Conservation (phyloP, 768 basidiomycete genomes). For the Boletellus emodensis region DNA sequence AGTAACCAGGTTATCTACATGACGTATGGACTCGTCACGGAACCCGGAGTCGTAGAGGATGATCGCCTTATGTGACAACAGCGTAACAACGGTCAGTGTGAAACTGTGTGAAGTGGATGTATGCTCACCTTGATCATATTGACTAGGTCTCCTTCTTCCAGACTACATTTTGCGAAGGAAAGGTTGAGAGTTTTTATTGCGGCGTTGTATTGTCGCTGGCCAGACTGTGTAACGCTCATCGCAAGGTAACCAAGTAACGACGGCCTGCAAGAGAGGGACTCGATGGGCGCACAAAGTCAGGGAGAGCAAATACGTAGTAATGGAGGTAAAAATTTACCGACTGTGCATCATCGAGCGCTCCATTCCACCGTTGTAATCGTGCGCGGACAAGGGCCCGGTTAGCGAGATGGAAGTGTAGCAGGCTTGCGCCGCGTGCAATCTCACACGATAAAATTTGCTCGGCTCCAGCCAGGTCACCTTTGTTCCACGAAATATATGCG, state of each 20-base stretch:
- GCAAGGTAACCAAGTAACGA: conserved; percentile 13
- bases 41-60: conserved; percentile 6
- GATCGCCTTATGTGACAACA: conserved; percentile 5
- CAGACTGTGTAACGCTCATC: neutral
- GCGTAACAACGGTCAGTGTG: neutral
- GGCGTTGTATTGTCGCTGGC: neutral
- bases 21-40: neutral
- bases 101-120: neutral
- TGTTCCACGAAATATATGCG: conserved; percentile 10
- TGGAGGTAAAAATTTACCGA: neutral
- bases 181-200: conserved; percentile 1
- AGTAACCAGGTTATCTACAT: neutral
- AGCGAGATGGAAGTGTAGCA: conserved; percentile 1
- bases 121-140: conserved; percentile 10
- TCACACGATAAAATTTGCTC: conserved; percentile 16
- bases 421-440: neutral
- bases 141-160: conserved; percentile 5
- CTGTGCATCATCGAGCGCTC: conserved; percentile 12
- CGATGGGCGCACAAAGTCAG: neutral
- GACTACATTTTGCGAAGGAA: conserved; percentile 1
- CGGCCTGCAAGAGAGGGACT: conserved; percentile 6
- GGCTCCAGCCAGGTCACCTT: conserved; percentile 1
- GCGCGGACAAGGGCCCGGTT: conserved; percentile 15
- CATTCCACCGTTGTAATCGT: conserved; percentile 5
- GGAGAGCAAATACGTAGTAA: neutral